Conservation (phyloP, 768 basidiomycete genomes). For the Russula emetica region DNA sequence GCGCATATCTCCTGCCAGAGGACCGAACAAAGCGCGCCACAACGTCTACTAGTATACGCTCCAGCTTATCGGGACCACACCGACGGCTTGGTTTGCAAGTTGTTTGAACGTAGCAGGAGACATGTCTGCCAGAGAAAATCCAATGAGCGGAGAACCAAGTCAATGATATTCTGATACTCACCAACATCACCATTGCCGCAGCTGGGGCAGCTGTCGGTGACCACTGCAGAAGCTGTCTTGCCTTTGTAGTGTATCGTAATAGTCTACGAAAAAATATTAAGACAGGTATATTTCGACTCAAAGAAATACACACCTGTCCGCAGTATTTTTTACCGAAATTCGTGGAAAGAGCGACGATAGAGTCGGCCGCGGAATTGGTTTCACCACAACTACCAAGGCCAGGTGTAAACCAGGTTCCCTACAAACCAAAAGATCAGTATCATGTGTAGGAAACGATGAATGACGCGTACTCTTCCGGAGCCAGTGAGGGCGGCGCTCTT, state of each 20-base stretch:
- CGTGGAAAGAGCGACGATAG: slow-evolving; percentile 23
- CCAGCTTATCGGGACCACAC: slow-evolving; percentile 16
- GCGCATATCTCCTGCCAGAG: slow-evolving; percentile 18
- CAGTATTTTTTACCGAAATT: slow-evolving; percentile 11
- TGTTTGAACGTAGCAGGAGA: slow-evolving; percentile 15
- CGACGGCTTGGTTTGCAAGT: neutral
- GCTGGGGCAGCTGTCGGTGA: slow-evolving; percentile 23
- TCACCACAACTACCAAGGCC: slow-evolving; percentile 26
- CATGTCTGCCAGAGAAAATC: slow-evolving; percentile 17
- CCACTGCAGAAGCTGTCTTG: slow-evolving; percentile 14
- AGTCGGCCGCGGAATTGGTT: neutral
- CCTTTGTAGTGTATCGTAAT: slow-evolving; percentile 8
- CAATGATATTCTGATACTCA: slow-evolving; percentile 2
- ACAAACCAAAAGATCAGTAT: slow-evolving; percentile 5
- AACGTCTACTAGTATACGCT: neutral
- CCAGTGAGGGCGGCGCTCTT: slow-evolving; percentile 46
- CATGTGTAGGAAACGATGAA: slow-evolving; percentile 2
- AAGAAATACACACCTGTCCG: slow-evolving; percentile 13
- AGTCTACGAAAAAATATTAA: slow-evolving; percentile 10
- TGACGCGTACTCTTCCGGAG: slow-evolving; percentile 49
- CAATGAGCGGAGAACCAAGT: neutral
- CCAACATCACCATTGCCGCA: slow-evolving; percentile 25
- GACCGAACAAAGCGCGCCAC: neutral
- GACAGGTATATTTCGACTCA: neutral
- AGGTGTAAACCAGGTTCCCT: slow-evolving; percentile 23